phyloP scores from a whole-genome alignment of 345 rosid genomes.

The Carallia brachiata region DNA sequence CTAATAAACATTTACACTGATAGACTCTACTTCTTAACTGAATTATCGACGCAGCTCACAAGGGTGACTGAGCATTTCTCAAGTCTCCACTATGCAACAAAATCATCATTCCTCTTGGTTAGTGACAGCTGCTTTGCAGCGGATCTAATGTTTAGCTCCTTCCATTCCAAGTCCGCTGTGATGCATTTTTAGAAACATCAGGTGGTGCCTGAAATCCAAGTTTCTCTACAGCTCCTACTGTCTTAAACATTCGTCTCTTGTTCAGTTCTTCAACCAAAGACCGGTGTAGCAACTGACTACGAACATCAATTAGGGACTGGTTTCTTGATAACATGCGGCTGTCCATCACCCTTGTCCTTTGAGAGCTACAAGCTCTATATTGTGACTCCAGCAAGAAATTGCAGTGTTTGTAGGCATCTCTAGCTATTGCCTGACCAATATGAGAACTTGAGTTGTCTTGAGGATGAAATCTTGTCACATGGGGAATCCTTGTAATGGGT shows the following conservation, averaged over 20 bases:
- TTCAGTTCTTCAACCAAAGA: constrained; percentile 61
- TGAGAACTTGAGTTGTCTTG: constrained; percentile 37
- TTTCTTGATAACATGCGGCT: constrained; percentile 46
- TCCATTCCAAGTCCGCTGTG: constrained; percentile 26
- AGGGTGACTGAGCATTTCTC: neutral
- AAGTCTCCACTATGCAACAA: constrained; percentile 10
- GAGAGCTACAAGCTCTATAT: constrained; percentile 34
- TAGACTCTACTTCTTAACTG: neutral
- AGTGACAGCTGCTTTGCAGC: neutral
- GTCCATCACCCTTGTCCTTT: constrained; percentile 31
- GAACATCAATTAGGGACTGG: constrained; percentile 60
- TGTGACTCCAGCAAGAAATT: constrained; percentile 32
- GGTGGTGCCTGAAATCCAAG: constrained; percentile 67
- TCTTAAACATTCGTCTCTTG: constrained; percentile 56
- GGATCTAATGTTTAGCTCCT: constrained; percentile 11
- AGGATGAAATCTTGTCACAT: constrained; percentile 53
- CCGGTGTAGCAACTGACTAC: constrained; percentile 54
- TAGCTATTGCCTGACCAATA: constrained; percentile 18
- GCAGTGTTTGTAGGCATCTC: constrained; percentile 30
- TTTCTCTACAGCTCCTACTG: constrained; percentile 70
- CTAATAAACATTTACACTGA: neutral
- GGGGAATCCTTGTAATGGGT: constrained; percentile 28
- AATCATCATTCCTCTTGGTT: neutral
- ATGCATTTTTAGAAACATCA: constrained; percentile 30
- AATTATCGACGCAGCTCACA: neutral